These are phyloP conservation scores for Cryphonectria parasitica DNA, from an alignment of 2,329 filamentous ascomycete genomes.

Conservation along the genomic window DNA sequence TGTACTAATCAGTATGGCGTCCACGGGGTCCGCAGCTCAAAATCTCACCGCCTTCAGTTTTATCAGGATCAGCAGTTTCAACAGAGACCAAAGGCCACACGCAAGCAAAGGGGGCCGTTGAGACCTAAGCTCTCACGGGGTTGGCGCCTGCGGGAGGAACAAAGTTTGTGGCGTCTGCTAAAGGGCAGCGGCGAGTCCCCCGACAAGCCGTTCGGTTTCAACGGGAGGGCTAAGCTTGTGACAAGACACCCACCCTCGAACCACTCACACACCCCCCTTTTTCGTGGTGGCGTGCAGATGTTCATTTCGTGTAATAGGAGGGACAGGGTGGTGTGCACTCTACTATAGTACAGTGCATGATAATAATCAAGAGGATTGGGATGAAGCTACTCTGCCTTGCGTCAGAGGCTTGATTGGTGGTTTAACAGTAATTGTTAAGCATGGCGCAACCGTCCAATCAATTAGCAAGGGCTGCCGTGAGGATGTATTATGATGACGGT, in stretches of 20 bases:
- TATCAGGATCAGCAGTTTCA: background rate
- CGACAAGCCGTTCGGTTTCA: background rate
- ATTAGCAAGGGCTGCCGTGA: background rate
- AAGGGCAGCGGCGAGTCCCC: background rate
- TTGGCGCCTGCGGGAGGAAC: background rate
- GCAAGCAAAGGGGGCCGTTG: background rate
- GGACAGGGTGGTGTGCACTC: background rate
- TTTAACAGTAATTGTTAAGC: background rate
- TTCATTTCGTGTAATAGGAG: slow-evolving; percentile 3
- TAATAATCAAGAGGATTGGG: background rate
- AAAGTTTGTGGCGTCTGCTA: background rate
- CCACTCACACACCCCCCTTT: background rate
- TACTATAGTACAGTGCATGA: background rate
- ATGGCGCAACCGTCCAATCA: background rate
- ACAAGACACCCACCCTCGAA: background rate
- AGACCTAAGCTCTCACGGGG: background rate
- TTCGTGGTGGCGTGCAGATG: background rate
- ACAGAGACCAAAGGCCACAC: background rate
- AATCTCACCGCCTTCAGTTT: background rate
- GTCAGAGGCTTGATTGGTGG: background rate
- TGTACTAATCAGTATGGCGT: background rate
- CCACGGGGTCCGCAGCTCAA: background rate
- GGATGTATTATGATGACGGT: background rate
- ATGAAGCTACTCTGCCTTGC: background rate
- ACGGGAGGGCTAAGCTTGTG: background rate